Conservation (phyloP, 1,284 basidiomycete genomes). For the Mycena sp. region DNA sequence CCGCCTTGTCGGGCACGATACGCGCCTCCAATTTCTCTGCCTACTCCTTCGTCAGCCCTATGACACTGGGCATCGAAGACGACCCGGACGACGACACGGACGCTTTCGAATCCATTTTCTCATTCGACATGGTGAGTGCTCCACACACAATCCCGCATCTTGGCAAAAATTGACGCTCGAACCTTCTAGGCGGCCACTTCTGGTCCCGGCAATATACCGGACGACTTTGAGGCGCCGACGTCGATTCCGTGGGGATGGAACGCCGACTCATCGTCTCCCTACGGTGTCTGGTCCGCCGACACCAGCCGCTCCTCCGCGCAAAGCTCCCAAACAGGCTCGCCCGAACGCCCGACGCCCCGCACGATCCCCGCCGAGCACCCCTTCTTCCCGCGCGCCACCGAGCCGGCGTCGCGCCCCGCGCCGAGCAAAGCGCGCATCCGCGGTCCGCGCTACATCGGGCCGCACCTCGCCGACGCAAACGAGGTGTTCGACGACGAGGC, state of each 20-base stretch:
- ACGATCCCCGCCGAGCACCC: constrained; percentile 22
- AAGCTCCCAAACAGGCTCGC: constrained; percentile 41
- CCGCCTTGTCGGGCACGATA: constrained; percentile 39
- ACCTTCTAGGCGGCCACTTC: constrained; percentile 9
- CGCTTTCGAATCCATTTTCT: constrained; percentile 36
- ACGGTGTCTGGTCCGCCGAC: constrained; percentile 27
- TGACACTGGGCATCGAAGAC: constrained; percentile 37
- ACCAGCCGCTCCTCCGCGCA: constrained; percentile 37
- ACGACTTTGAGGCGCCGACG: constrained; percentile 23
- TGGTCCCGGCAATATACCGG: constrained; percentile 15
- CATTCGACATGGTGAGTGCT: constrained; percentile 39
- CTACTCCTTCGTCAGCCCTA: constrained; percentile 49
- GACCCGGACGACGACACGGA: constrained; percentile 48
- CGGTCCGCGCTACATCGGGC: constrained; percentile 55
- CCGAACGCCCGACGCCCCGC: constrained; percentile 32
- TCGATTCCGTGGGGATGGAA: constrained; percentile 16
- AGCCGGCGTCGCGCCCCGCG: constrained; percentile 17
- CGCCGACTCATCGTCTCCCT: constrained; percentile 14
- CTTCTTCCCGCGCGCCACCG: constrained; percentile 23
- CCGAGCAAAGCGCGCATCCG: constrained; percentile 19
- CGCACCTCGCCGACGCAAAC: constrained; percentile 47
- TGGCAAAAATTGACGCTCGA: not conserved
- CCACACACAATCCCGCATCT: not conserved
- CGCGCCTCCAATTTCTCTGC: constrained; percentile 43
- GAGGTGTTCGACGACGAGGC: constrained; percentile 50